Percentiles rank a stretch among this genome's conserved stretches.
These are phyloP conservation scores for Rhododendron ferrugineum DNA, from an alignment of 148 eudicot species.

Conservation along the genomic window DNA sequence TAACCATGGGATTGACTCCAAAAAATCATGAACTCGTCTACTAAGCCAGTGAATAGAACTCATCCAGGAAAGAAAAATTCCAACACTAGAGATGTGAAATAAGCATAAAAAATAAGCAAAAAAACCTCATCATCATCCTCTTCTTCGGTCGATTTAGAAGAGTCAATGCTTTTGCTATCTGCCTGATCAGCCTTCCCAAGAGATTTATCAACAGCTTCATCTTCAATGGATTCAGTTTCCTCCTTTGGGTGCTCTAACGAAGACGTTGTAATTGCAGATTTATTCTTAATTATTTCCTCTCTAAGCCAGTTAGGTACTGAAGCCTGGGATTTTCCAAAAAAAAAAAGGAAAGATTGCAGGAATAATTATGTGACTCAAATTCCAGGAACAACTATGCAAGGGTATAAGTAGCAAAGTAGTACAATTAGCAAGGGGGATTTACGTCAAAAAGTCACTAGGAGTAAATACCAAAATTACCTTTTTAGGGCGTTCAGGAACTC, in stretches of 20 bases:
- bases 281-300: slow-evolving; percentile 95
- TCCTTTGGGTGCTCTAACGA: slow-evolving; percentile 43
- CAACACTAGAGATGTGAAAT: slow-evolving; percentile 1
- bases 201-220: slow-evolving; percentile 52
- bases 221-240: slow-evolving; percentile 55
- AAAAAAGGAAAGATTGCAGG: background rate
- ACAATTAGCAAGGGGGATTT: background rate
- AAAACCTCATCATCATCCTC: slow-evolving; percentile 67
- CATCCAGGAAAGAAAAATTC: slow-evolving; percentile 3
- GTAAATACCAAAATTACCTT: slow-evolving; percentile 38
- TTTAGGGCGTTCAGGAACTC: slow-evolving; percentile 76
- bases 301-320: slow-evolving; percentile 95
- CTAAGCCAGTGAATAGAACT: background rate
- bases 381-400: background rate
- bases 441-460: background rate
- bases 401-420: background rate
- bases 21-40: background rate
- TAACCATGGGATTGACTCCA: background rate
- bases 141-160: slow-evolving; percentile 76
- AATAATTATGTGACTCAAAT: background rate
- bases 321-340: slow-evolving; percentile 46
- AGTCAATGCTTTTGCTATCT: slow-evolving; percentile 76
- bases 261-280: slow-evolving; percentile 58
- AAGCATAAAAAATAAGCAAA: background rate
- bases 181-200: slow-evolving; percentile 55